phyloP scores from a whole-genome alignment of 176 grass and related monocot genomes.

The Phoenix roebelenii region DNA sequence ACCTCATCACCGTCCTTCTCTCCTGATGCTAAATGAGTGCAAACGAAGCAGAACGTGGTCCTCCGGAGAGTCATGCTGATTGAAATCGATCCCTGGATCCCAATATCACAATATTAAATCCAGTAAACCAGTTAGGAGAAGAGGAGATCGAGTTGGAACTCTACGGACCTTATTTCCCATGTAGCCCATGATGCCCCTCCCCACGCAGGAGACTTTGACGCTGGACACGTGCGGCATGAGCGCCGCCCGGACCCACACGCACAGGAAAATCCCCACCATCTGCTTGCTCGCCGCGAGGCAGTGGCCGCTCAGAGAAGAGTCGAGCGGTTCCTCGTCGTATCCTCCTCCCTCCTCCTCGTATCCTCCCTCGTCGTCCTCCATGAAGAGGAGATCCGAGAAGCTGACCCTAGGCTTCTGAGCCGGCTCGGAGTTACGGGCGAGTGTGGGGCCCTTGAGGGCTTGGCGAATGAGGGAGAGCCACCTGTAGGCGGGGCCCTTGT shows the following conservation, averaged over 20 bases:
- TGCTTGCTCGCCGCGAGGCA: constrained; percentile 57
- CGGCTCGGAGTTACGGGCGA: background rate
- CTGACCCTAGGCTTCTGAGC: constrained; percentile 7
- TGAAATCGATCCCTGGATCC: constrained; percentile 60
- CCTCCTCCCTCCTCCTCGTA: constrained; percentile 10
- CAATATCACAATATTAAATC: background rate
- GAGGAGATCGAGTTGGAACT: too few relatives aligned
- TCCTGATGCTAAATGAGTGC: constrained; percentile 82
- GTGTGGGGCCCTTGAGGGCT: constrained; percentile 13
- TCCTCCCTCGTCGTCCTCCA: constrained; percentile 18
- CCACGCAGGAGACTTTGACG: constrained; percentile 52
- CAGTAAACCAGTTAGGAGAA: too few relatives aligned
- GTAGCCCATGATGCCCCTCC: constrained; percentile 86
- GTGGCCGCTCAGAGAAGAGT: constrained; percentile 10
- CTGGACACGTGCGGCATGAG: constrained; percentile 28
- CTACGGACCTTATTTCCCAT: constrained; percentile 82
- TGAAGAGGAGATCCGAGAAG: constrained; percentile 35
- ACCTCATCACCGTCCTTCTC: constrained; percentile 87
- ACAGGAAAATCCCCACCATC: constrained; percentile 92
- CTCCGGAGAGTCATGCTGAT: constrained; percentile 58
- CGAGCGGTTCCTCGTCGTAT: constrained; percentile 26
- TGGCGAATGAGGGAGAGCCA: constrained; percentile 61
- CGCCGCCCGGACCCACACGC: constrained; percentile 61
- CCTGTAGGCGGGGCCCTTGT: constrained; percentile 42
- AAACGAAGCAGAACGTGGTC: constrained; percentile 74